Evolutionary conservation across 106 monocot genomes (phyloP), one percentile per base, ranked within the genome.

Genomic region (Dactylorhiza incarnata): DNA sequence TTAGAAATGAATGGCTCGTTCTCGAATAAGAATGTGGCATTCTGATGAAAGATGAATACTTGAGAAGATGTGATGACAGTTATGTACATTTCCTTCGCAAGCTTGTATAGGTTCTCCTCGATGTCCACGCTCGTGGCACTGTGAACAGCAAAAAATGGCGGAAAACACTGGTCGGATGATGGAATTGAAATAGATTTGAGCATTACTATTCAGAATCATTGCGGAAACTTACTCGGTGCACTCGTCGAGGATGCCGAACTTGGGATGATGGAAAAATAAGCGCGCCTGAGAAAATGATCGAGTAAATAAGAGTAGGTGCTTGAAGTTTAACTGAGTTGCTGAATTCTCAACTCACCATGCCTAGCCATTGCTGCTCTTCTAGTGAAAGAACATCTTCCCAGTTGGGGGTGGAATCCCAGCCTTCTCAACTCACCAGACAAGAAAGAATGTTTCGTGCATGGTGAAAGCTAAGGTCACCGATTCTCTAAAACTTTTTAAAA

Each of bases 51-150:
- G 15, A 48, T 49, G 25, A 70, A 79, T 81, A 99, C 99, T 77
- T 99, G 99, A 43, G 99, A 99, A 23, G 94, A 94, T 48, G 99
- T 99, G 77, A 99, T 81, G 45, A 99, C 89, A 0, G 99, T 99
- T 73, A 99, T 94, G 50, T 90, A 91, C 80, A 86, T 85, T 58
- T 88, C 81, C 25, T 80, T 85, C 75, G 99, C 99, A 51, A 94
- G 63, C 52, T 81, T 91, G 85, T 99, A 99, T 26, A 99, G 48
- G 80, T 99, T 91, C 76, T 99, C 94, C 83, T 99, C 99, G 22
- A 99, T 86, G 77, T 99, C 99, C 16, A 99, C 99, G 74, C 99
- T 99, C 6, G 99, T 99, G 6, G 99, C 99, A 80, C 99, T 99
- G 88, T 19, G 79, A 71, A 56, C 76, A 72, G 68, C 23, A 19